Evolutionary conservation across 2,329 filamentous ascomycete species (phyloP).

Genomic region (Fusarium sp.): DNA sequence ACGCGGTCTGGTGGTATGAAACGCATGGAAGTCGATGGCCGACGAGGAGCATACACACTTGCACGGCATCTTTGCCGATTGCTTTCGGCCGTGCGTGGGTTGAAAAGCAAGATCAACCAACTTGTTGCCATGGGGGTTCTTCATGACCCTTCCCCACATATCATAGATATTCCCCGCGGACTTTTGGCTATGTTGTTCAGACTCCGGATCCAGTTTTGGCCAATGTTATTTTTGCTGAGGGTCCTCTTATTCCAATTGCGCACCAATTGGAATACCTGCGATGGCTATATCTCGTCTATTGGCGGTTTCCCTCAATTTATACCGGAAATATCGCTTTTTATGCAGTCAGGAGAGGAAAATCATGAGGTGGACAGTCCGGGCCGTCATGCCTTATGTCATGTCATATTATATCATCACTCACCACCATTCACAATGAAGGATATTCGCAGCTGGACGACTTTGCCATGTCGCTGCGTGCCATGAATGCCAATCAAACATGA

Average conservation of each 20-base stretch:
- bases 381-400: conserved; percentile 13
- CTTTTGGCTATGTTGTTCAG: not conserved
- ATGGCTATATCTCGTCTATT: not conserved
- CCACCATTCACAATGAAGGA: conserved; percentile 7
- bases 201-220: conserved; percentile 2
- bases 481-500: conserved; percentile 10
- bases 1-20: not conserved
- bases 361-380: conserved; percentile 18
- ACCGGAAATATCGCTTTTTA: conserved; percentile 9
- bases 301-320: not conserved
- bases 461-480: conserved; percentile 7
- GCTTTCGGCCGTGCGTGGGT: not conserved
- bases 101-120: conserved; percentile 1
- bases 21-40: conserved; percentile 26
- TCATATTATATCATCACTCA: conserved; percentile 17
- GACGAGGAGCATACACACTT: not conserved
- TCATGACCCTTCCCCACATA: conserved; percentile 12
- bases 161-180: conserved; percentile 9
- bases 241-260: not conserved
- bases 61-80: not conserved
- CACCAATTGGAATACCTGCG: not conserved
- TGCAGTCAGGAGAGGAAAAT: conserved; percentile 20
- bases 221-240: not conserved
- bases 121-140: not conserved
- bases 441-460: conserved; percentile 3